Conservation (phyloP, 371 early-diverging fungal genomes). For the Circinella minor region DNA sequence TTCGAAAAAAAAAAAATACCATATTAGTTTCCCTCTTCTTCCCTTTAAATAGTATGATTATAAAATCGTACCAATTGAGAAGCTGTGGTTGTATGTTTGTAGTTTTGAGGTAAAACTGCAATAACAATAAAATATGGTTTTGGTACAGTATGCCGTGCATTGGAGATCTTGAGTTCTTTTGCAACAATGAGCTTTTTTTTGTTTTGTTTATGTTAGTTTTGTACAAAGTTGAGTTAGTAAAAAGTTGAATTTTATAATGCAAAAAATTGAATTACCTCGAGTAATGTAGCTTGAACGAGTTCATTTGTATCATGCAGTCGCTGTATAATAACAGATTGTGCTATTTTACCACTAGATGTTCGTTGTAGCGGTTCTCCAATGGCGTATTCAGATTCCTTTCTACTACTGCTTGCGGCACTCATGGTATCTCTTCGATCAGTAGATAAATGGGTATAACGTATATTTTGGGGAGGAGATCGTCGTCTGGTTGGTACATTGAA, state of each 20-base stretch:
- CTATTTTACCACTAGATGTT: conserved; percentile 29
- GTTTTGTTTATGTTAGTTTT: too few species aligned
- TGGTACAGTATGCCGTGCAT: conserved; percentile 55
- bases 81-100: conserved; percentile 27
- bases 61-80: conserved; percentile 34
- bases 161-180: conserved; percentile 54
- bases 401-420: conserved; percentile 1
- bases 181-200: conserved; percentile 43
- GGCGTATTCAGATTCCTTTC: conserved; percentile 3
- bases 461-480: conserved; percentile 17
- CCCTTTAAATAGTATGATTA: too few species aligned
- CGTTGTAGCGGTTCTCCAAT: conserved; percentile 4
- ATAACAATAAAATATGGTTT: conserved; percentile 52
- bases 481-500: conserved; percentile 24
- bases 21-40: too few species aligned
- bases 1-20: neutral
- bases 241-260: too few species aligned
- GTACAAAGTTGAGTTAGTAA: too few species aligned
- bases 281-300: conserved; percentile 48
- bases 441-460: conserved; percentile 11
- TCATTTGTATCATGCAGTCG: conserved; percentile 48
- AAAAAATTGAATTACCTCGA: conserved; percentile 38
- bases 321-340: conserved; percentile 54
- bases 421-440: conserved; percentile 3
- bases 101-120: conserved; percentile 37